These are phyloP conservation scores for Dioscorea dumetorum DNA, from an alignment of 106 monocot species.

Conservation along the genomic window DNA sequence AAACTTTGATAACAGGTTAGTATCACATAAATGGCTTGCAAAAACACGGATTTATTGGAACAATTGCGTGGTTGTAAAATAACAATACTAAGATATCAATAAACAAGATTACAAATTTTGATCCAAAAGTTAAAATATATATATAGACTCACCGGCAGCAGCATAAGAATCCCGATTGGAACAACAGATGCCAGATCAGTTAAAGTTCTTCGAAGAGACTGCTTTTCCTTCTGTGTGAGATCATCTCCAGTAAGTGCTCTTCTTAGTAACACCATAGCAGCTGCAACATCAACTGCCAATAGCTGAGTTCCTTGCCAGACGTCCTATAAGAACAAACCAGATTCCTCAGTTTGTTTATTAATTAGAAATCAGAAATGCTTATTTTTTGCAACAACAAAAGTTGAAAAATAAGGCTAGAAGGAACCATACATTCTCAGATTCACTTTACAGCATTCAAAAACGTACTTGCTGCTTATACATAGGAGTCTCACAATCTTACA, in stretches of 20 bases:
- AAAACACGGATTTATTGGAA: background rate
- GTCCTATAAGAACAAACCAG: slow-evolving; percentile 36
- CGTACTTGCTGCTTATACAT: too few species aligned
- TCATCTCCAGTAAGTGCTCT: slow-evolving; percentile 85
- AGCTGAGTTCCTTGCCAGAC: slow-evolving; percentile 96
- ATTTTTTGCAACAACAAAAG: too few species aligned
- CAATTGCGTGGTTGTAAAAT: background rate
- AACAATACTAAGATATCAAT: background rate
- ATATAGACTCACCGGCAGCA: slow-evolving; percentile 79
- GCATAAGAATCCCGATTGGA: slow-evolving; percentile 98
- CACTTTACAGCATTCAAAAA: too few species aligned
- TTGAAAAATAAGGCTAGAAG: too few species aligned
- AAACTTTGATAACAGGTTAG: too few species aligned
- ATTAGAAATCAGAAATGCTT: background rate
- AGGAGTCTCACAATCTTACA: background rate
- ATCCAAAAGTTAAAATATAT: background rate
- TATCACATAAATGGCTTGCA: background rate
- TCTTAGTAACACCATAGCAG: slow-evolving; percentile 66
- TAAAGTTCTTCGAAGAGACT: slow-evolving; percentile 82
- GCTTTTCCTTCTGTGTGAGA: slow-evolving; percentile 88
- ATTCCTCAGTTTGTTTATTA: background rate
- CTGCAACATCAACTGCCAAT: slow-evolving; percentile 83
- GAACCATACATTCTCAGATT: too few species aligned
- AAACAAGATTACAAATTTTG: background rate
- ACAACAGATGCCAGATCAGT: slow-evolving; percentile 94